These are phyloP conservation scores for Aspergillus tubingensis DNA, from an alignment of 2,329 filamentous ascomycete species.

Conservation along the genomic window DNA sequence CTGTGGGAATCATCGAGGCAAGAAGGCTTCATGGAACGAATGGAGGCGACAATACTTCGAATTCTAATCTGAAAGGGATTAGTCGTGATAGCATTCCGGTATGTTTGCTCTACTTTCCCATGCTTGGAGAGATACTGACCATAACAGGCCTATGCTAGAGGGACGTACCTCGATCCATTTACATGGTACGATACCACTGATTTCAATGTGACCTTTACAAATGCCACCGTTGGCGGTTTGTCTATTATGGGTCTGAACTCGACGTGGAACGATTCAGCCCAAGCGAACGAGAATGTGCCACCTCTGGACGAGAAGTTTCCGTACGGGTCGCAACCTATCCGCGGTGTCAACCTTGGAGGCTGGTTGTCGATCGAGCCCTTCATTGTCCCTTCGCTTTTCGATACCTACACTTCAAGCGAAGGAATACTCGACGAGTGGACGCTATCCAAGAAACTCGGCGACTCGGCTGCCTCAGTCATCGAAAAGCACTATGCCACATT, in stretches of 20 bases:
- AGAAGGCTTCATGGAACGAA: slow-evolving; percentile 56
- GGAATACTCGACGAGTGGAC: slow-evolving; percentile 87
- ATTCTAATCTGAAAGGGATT: slow-evolving; percentile 55
- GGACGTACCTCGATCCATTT: slow-evolving; percentile 82
- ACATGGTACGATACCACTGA: slow-evolving; percentile 86
- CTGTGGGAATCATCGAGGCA: slow-evolving; percentile 65
- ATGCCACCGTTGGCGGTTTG: slow-evolving; percentile 79
- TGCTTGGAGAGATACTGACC: slow-evolving; percentile 14
- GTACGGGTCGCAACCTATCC: slow-evolving; percentile 76
- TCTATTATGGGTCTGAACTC: slow-evolving; percentile 86
- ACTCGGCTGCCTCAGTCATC: slow-evolving; percentile 65
- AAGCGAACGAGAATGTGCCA: slow-evolving; percentile 78
- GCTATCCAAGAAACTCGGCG: slow-evolving; percentile 69
- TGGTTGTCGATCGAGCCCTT: slow-evolving; percentile 95
- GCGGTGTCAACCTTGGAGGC: slow-evolving; percentile 89
- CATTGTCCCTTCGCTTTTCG: slow-evolving; percentile 90
- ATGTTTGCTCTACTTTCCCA: slow-evolving; percentile 17
- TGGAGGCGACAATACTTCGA: slow-evolving; percentile 22
- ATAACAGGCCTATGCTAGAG: slow-evolving; percentile 59
- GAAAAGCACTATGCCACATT: slow-evolving; percentile 92
- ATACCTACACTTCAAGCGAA: slow-evolving; percentile 61
- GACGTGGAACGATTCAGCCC: slow-evolving; percentile 79
- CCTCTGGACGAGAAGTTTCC: slow-evolving; percentile 74
- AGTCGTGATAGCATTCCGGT: slow-evolving; percentile 62
- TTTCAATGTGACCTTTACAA: slow-evolving; percentile 94